Evolutionary conservation across 2,329 filamentous ascomycete genomes (phyloP).

Genomic region (Nemania sp.): DNA sequence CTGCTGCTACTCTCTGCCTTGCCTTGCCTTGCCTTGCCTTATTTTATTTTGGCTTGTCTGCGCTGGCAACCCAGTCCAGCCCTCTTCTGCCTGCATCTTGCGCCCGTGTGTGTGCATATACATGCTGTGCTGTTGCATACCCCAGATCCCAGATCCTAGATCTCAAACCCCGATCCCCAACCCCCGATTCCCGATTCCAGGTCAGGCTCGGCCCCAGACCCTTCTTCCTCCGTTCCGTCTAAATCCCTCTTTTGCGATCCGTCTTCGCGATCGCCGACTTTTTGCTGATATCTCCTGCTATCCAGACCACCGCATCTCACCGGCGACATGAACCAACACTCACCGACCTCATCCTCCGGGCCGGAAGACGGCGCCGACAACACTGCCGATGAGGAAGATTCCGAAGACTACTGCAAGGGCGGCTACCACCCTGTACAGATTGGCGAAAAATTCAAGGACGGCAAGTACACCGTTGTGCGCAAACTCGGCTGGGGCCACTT

Average conservation of each 20-base stretch:
- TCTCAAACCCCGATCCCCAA: too few species aligned
- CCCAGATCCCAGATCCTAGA: too few species aligned
- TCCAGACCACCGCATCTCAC: constrained; percentile 59
- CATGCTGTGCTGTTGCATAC: too few species aligned
- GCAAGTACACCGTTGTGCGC: constrained; percentile 92
- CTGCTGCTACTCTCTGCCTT: neutral
- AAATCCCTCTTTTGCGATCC: constrained; percentile 9
- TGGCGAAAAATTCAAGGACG: constrained; percentile 96
- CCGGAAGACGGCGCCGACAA: constrained; percentile 85
- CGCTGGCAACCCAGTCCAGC: too few species aligned
- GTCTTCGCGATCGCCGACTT: constrained; percentile 8
- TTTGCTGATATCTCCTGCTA: constrained; percentile 38
- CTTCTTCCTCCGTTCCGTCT: too few species aligned
- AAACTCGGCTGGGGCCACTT: constrained; percentile 99
- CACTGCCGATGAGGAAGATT: constrained; percentile 97
- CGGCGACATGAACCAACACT: constrained; percentile 65
- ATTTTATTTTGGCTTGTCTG: too few species aligned
- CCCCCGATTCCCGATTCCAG: too few species aligned
- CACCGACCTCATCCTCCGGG: constrained; percentile 76
- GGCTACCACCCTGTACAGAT: constrained; percentile 95
- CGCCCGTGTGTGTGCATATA: constrained; percentile 5
- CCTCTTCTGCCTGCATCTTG: too few species aligned
- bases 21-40: too few species aligned
- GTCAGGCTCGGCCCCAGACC: too few species aligned
- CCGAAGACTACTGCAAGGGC: constrained; percentile 98